phyloP scores from a whole-genome alignment of 1,139 yeast species.

The Sugiyamaella castrensis region DNA sequence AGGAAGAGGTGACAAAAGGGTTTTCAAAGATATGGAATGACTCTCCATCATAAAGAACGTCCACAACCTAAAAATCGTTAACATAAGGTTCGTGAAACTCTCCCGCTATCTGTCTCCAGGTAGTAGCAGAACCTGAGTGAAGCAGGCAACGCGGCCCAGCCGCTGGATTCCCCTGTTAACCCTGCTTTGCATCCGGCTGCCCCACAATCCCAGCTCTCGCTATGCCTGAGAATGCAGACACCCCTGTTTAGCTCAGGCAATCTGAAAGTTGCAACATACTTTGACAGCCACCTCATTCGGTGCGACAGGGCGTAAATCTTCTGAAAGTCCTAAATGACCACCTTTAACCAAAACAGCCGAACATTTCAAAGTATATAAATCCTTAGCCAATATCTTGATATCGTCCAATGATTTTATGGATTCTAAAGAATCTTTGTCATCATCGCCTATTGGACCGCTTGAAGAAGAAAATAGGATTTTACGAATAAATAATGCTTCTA shows the following conservation, averaged over 20 bases:
- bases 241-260: too few relatives aligned
- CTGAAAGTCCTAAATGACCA: conserved; percentile 62
- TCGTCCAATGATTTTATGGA: conserved; percentile 37
- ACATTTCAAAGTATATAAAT: conserved; percentile 45
- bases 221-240: too few relatives aligned
- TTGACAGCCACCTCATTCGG: conserved; percentile 19
- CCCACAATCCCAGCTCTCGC: too few relatives aligned
- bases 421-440: conserved; percentile 20
- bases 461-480: conserved; percentile 1
- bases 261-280: neutral
- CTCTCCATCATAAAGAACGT: conserved; percentile 57
- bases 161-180: too few relatives aligned
- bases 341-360: conserved; percentile 70
- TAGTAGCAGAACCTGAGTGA: too few relatives aligned
- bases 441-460: neutral
- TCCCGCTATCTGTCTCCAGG: too few relatives aligned
- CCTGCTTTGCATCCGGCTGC: too few relatives aligned
- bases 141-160: too few relatives aligned
- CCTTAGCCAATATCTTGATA: conserved; percentile 43
- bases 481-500: conserved; percentile 54
- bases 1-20: conserved; percentile 46
- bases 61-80: conserved; percentile 43
- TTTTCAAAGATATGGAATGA: conserved; percentile 50
- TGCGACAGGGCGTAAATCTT: conserved; percentile 21
- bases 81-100: too few relatives aligned